Percentiles rank a stretch among this genome's conserved stretches.
These are phyloP conservation scores for Pyrenophora tritici-repentis DNA, from an alignment of 2,329 filamentous ascomycete species.

Conservation along the genomic window DNA sequence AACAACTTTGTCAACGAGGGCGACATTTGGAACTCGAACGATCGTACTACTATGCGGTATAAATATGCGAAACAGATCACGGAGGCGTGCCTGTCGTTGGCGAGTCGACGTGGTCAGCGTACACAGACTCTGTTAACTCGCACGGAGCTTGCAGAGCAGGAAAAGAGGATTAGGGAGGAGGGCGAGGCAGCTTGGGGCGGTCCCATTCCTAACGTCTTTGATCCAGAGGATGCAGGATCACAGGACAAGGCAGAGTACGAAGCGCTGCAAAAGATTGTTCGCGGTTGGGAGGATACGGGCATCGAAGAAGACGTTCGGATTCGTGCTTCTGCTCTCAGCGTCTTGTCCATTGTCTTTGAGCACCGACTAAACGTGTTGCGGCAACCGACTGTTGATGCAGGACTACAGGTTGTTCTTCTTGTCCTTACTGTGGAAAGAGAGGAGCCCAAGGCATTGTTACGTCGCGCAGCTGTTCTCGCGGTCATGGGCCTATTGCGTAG, in stretches of 20 bases:
- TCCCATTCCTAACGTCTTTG: conserved; percentile 47
- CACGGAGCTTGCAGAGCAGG: conserved; percentile 56
- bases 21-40: conserved; percentile 21
- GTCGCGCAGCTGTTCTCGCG: conserved; percentile 68
- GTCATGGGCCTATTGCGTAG: conserved; percentile 66
- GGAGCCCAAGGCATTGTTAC: conserved; percentile 65
- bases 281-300: conserved; percentile 71
- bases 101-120: conserved; percentile 66
- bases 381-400: conserved; percentile 45
- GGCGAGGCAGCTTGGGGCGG: conserved; percentile 62
- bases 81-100: conserved; percentile 66
- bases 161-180: conserved; percentile 55
- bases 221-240: conserved; percentile 33
- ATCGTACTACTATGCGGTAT: conserved; percentile 4
- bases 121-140: conserved; percentile 64
- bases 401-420: conserved; percentile 66
- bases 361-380: conserved; percentile 55
- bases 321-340: conserved; percentile 69
- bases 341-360: conserved; percentile 65
- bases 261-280: conserved; percentile 63
- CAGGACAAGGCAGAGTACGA: conserved; percentile 48
- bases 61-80: conserved; percentile 47
- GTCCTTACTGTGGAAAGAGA: conserved; percentile 67
- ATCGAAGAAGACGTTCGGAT: conserved; percentile 70
- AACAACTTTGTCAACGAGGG: conserved; percentile 28